Percentiles rank a stretch among this genome's conserved stretches.
Conservation (phyloP, 2,329 filamentous ascomycete genomes). For the Sporothrix protearum region DNA sequence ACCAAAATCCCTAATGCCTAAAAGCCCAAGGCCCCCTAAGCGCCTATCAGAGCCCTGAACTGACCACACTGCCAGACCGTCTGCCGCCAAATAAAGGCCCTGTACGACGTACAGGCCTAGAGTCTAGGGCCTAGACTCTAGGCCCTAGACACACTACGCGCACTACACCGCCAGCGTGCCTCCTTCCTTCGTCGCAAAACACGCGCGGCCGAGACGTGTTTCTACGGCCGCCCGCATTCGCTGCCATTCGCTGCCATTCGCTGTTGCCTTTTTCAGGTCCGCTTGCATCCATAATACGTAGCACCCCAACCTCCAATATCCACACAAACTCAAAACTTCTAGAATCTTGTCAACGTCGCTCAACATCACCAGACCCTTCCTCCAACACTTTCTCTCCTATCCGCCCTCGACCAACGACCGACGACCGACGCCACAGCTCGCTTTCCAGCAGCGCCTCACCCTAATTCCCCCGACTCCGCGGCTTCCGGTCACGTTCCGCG, state of each 20-base stretch:
- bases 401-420: neutral
- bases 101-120: too few species aligned
- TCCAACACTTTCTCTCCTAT: neutral
- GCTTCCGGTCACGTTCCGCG: conserved; percentile 15
- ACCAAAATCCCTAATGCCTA: too few species aligned
- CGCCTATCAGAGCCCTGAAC: neutral
- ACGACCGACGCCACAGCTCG: neutral
- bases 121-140: too few species aligned
- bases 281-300: neutral
- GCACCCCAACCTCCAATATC: neutral
- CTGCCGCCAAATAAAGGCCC: neutral
- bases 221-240: neutral
- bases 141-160: too few species aligned
- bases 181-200: conserved; percentile 19
- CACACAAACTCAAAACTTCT: neutral
- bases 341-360: neutral
- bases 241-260: conserved; percentile 13
- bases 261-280: conserved; percentile 8
- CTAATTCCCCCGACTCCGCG: conserved; percentile 3
- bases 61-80: neutral
- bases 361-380: too few species aligned
- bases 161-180: neutral
- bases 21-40: neutral
- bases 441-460: neutral
- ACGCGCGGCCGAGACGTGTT: conserved; percentile 21